A percentile compares a stretch with the other conserved stretches of the same genome.
These are phyloP conservation scores for Gnaphalium uliginosum DNA, from an alignment of 129 eudicot species.

Conservation along the genomic window DNA sequence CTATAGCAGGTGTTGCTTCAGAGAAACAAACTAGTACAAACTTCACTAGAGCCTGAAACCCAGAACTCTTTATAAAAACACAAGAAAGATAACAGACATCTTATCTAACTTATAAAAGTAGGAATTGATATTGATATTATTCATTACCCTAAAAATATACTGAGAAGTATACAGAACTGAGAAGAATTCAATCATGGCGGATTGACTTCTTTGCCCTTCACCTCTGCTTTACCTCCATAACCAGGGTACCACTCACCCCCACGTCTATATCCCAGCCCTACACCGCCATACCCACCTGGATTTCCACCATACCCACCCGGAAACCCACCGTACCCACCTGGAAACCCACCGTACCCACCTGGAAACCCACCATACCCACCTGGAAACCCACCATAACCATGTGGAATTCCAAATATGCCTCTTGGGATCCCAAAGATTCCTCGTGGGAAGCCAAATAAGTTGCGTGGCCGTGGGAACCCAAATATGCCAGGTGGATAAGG, in stretches of 20 bases:
- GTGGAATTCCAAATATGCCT: background rate
- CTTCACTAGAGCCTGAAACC: slow-evolving; percentile 15
- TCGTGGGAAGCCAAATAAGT: background rate
- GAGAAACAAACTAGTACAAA: slow-evolving; percentile 10
- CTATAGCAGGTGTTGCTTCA: slow-evolving; percentile 7
- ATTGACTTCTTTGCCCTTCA: slow-evolving; percentile 12
- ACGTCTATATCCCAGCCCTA: background rate
- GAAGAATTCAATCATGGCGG: background rate
- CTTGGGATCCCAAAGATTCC: background rate
- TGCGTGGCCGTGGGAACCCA: background rate
- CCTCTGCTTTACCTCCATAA: slow-evolving; percentile 2
- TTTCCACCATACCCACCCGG: background rate
- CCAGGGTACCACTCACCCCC: background rate
- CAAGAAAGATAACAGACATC: background rate
- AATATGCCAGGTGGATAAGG: background rate
- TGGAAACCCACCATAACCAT: slow-evolving; percentile 2
- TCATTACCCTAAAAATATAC: background rate
- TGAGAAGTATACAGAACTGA: background rate
- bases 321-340: background rate
- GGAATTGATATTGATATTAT: background rate
- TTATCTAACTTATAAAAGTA: background rate
- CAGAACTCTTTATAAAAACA: background rate
- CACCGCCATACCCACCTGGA: background rate
- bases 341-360: background rate
- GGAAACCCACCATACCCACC: slow-evolving; percentile 5